phyloP scores from a whole-genome alignment of 2,329 filamentous ascomycete species.

The Ophiocordyceps unilateralis region DNA sequence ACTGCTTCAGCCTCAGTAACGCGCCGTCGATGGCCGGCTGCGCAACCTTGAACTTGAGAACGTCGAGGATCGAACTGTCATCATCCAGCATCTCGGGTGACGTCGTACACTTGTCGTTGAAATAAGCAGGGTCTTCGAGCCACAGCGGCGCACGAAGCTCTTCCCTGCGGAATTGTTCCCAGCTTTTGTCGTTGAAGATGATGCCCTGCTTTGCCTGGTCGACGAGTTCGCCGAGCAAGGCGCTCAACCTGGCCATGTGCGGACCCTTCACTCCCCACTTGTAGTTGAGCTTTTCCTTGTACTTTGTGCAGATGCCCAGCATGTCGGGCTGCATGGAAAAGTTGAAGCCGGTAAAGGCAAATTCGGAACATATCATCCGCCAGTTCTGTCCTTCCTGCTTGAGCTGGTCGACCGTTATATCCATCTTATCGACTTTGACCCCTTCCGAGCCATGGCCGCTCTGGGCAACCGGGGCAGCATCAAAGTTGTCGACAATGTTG shows the following conservation, averaged over 20 bases:
- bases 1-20: slow-evolving; percentile 14
- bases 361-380: slow-evolving; percentile 19
- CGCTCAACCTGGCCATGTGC: slow-evolving; percentile 28
- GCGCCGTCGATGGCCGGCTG: slow-evolving; percentile 20
- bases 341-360: slow-evolving; percentile 34
- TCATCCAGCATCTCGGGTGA: slow-evolving; percentile 8
- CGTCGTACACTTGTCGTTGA: slow-evolving; percentile 13
- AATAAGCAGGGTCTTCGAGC: slow-evolving; percentile 24
- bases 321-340: slow-evolving; percentile 40
- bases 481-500: slow-evolving; percentile 46
- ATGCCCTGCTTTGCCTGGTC: slow-evolving; percentile 40
- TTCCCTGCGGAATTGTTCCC: slow-evolving; percentile 8
- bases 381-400: slow-evolving; percentile 6
- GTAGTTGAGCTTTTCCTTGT: slow-evolving; percentile 48
- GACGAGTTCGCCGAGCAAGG: slow-evolving; percentile 34
- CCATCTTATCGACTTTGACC: slow-evolving; percentile 32
- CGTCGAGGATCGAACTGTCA: slow-evolving; percentile 42
- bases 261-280: slow-evolving; percentile 31
- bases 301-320: slow-evolving; percentile 47
- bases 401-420: slow-evolving; percentile 27
- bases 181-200: slow-evolving; percentile 26
- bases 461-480: slow-evolving; percentile 28
- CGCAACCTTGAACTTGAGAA: slow-evolving; percentile 38
- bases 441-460: slow-evolving; percentile 15
- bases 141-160: slow-evolving; percentile 3